Percentiles rank a stretch among this genome's conserved stretches.
Evolutionary conservation across 352 stramenopile genomes (phyloP).

Genomic region (Thalassiosira sp.): DNA sequence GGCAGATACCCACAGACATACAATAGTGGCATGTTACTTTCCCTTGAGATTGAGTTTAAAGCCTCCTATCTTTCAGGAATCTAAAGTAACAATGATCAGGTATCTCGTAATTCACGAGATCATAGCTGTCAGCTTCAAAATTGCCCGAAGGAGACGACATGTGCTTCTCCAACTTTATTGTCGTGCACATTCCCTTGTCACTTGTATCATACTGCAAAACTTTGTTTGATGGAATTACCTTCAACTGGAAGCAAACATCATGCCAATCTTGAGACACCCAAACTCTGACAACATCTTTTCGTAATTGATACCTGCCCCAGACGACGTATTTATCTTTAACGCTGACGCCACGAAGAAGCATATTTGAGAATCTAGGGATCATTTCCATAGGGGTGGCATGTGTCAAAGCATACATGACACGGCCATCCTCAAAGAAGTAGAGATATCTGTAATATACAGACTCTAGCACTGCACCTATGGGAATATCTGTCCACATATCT

Average conservation of each 20-base stretch:
- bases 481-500: conserved; percentile 81
- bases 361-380: conserved; percentile 63
- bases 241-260: conserved; percentile 59
- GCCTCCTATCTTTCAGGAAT: conserved; percentile 61
- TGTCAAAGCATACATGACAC: conserved; percentile 74
- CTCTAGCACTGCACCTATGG: conserved; percentile 69
- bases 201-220: conserved; percentile 49
- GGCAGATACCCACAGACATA: no score
- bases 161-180: conserved; percentile 64
- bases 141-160: conserved; percentile 53
- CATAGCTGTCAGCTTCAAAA: conserved; percentile 63
- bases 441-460: conserved; percentile 73
- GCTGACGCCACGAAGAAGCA: conserved; percentile 39
- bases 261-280: conserved; percentile 64
- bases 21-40: no score
- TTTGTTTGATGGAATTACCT: conserved; percentile 44
- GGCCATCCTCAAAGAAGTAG: conserved; percentile 79
- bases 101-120: conserved; percentile 69
- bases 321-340: conserved; percentile 54
- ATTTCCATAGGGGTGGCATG: conserved; percentile 64
- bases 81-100: conserved; percentile 60
- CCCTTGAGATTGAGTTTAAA: conserved; percentile 32
- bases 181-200: conserved; percentile 54
- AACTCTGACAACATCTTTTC: conserved; percentile 63
- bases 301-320: conserved; percentile 69